phyloP scores from a whole-genome alignment of 2,329 filamentous ascomycete species.

The Elsinoe arachidis region DNA sequence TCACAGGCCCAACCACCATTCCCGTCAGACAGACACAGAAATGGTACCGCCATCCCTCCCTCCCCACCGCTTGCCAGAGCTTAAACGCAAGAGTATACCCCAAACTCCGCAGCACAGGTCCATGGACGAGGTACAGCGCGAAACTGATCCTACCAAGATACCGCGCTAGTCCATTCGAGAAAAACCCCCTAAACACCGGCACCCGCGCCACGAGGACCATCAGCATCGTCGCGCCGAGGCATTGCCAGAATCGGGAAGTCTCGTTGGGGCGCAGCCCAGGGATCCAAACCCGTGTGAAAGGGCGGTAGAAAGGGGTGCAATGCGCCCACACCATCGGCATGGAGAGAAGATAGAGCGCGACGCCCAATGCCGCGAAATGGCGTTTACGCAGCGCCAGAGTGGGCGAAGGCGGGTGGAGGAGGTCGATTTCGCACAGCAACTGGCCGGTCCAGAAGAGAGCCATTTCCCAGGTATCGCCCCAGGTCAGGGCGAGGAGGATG shows the following conservation, averaged over 20 bases:
- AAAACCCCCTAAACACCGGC: constrained; percentile 40
- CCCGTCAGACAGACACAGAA: constrained; percentile 41
- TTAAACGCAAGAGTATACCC: constrained; percentile 45
- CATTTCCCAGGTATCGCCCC: constrained; percentile 47
- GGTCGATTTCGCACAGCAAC: constrained; percentile 47
- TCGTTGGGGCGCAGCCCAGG: constrained; percentile 37
- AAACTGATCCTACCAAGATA: constrained; percentile 53
- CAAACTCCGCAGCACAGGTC: constrained; percentile 44
- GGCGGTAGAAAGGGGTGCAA: constrained; percentile 45
- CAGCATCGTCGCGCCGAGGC: constrained; percentile 39
- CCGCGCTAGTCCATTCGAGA: constrained; percentile 42
- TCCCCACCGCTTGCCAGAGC: constrained; percentile 42
- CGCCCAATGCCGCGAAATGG: constrained; percentile 38
- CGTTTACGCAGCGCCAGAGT: background rate
- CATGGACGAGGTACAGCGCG: constrained; percentile 53
- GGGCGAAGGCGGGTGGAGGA: constrained; percentile 26
- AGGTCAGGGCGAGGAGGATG: constrained; percentile 37
- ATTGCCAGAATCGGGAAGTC: constrained; percentile 49
- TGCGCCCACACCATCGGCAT: constrained; percentile 36
- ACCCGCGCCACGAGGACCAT: constrained; percentile 43
- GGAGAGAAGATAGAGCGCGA: constrained; percentile 47
- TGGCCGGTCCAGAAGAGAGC: constrained; percentile 48
- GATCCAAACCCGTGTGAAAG: constrained; percentile 42
- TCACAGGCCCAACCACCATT: constrained; percentile 41
- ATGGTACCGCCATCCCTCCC: constrained; percentile 40